Evolutionary conservation across 108 stramenopile genomes (phyloP).

Genomic region (Schizochytrium sp.): DNA sequence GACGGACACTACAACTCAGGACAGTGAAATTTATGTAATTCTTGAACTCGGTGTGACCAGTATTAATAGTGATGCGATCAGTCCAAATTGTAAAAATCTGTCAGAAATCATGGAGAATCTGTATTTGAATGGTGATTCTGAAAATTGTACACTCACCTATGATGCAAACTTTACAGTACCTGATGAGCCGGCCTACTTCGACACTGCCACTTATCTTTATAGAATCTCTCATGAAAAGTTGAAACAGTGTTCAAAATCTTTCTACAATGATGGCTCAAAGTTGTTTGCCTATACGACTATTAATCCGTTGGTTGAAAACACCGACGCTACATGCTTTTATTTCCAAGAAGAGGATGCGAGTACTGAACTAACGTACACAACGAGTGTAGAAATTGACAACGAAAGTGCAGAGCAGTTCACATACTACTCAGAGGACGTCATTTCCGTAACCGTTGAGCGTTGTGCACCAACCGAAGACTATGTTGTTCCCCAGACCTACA

Average conservation of each 20-base stretch:
- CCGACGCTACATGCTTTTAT: neutral
- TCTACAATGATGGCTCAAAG: neutral
- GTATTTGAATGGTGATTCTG: neutral
- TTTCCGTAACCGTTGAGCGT: neutral
- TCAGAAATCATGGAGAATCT: neutral
- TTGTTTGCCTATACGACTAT: too few species aligned
- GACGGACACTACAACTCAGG: too few species aligned
- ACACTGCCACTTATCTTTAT: neutral
- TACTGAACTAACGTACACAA: neutral
- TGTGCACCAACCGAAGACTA: neutral
- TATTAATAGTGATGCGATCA: too few species aligned
- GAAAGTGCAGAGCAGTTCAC: neutral
- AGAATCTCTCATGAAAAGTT: neutral
- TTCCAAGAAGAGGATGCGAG: neutral
- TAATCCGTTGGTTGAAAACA: neutral
- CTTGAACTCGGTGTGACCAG: too few species aligned
- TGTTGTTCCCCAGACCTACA: neutral
- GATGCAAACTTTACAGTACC: neutral
- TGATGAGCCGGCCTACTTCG: neutral
- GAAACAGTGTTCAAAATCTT: neutral
- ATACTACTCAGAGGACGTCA: neutral
- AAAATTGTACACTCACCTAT: neutral
- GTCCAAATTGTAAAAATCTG: too few species aligned
- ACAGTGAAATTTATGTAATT: too few species aligned
- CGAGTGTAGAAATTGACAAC: neutral